phyloP scores from a whole-genome alignment of 1,284 basidiomycete species.

The Cutaneotrichosporon cutaneum region DNA sequence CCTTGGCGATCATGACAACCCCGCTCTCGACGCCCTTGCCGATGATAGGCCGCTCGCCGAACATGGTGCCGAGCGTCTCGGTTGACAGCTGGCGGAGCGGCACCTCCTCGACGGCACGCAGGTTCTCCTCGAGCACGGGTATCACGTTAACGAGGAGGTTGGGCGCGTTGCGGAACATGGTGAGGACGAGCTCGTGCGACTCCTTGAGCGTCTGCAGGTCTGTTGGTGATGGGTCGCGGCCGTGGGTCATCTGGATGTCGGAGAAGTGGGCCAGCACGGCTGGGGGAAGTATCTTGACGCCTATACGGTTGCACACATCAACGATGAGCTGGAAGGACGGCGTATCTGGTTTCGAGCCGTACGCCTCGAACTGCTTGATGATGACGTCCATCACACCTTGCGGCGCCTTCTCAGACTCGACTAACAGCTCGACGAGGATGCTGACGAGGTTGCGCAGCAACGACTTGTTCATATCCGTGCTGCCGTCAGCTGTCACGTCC shows the following conservation, averaged over 20 bases:
- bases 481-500: constrained; percentile 42
- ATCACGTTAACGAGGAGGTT: constrained; percentile 82
- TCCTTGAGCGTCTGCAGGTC: constrained; percentile 58
- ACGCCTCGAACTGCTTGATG: constrained; percentile 80
- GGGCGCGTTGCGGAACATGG: constrained; percentile 77
- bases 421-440: constrained; percentile 83
- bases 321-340: constrained; percentile 82
- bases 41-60: constrained; percentile 63
- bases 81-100: constrained; percentile 75
- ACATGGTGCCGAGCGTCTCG: constrained; percentile 84
- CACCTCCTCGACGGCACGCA: constrained; percentile 69
- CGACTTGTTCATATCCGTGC: constrained; percentile 75
- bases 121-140: constrained; percentile 87
- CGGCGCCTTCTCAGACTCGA: constrained; percentile 76
- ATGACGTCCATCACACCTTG: constrained; percentile 75
- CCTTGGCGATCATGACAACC: constrained; percentile 64
- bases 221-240: constrained; percentile 52
- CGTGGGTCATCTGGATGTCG: constrained; percentile 70
- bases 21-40: constrained; percentile 60
- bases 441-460: constrained; percentile 84
- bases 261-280: constrained; percentile 82
- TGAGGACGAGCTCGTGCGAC: constrained; percentile 82
- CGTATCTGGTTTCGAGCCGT: constrained; percentile 63
- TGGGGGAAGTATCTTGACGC: constrained; percentile 83
- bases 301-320: constrained; percentile 77